A percentile compares a stretch with the other conserved stretches of the same genome.
Evolutionary conservation across 192 early-diverging fungal species (phyloP).

Genomic region (Podila clonocystis): DNA sequence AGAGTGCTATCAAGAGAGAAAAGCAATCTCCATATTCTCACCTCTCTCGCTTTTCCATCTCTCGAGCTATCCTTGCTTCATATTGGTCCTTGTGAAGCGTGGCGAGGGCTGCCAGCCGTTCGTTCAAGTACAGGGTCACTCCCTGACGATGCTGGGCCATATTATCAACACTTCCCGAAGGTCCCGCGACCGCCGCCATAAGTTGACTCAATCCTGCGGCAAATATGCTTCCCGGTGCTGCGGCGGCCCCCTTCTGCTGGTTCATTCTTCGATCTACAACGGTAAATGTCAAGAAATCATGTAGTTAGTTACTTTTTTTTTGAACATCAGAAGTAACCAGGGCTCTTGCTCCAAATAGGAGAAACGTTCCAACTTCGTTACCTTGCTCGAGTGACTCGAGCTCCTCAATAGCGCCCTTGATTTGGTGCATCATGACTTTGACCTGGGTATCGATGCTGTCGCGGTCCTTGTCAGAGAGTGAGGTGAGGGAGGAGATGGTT

Average conservation of each 20-base stretch:
- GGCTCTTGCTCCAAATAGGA: too few species aligned
- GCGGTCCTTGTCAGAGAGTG: slow-evolving; percentile 44
- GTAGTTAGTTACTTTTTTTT: neutral
- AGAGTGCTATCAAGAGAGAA: too few species aligned
- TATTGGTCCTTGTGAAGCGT: slow-evolving; percentile 78
- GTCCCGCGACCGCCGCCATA: slow-evolving; percentile 12
- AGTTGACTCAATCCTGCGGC: slow-evolving; percentile 30
- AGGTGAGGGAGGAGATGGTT: slow-evolving; percentile 25
- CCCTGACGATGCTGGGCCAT: slow-evolving; percentile 74
- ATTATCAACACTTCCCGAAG: slow-evolving; percentile 55
- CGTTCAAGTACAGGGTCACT: slow-evolving; percentile 74
- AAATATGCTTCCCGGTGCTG: neutral
- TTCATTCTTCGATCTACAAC: slow-evolving; percentile 22
- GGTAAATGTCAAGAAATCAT: too few species aligned
- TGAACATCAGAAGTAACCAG: neutral
- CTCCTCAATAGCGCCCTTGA: slow-evolving; percentile 49
- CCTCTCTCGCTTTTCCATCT: slow-evolving; percentile 74
- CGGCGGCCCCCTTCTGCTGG: slow-evolving; percentile 10
- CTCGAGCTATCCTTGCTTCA: slow-evolving; percentile 69
- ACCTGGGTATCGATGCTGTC: slow-evolving; percentile 47
- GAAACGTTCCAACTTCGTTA: neutral
- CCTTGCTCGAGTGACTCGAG: slow-evolving; percentile 44
- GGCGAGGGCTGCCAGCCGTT: slow-evolving; percentile 69
- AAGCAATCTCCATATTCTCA: slow-evolving; percentile 2
- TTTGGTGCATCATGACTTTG: slow-evolving; percentile 49